Percentiles rank a stretch among this genome's conserved stretches.
Conservation (phyloP, 306 rosid species). For the Cajanus cajan region DNA sequence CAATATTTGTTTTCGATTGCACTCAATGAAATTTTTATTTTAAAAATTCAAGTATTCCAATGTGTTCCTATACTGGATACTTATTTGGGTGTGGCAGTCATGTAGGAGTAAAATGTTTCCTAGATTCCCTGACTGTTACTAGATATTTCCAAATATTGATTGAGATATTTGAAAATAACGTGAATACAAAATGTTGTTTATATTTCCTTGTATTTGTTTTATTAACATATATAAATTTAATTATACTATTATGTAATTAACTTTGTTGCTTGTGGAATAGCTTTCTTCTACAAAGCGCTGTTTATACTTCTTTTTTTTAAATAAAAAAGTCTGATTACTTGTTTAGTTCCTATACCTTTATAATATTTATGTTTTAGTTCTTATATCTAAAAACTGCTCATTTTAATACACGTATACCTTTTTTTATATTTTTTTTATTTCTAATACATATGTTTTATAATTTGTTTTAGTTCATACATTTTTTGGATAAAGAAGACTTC, state of each 20-base stretch:
- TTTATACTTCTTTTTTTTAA: background rate
- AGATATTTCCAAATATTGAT: background rate
- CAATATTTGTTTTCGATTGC: background rate
- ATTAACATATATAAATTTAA: background rate
- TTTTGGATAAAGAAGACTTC: too few species aligned
- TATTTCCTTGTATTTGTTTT: background rate
- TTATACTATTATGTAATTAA: background rate
- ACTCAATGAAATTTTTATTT: background rate
- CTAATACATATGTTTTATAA: too few species aligned
- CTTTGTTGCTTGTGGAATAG: background rate
- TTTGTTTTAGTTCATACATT: too few species aligned
- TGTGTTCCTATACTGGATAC: background rate
- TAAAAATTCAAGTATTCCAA: too few species aligned
- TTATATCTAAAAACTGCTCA: too few species aligned
- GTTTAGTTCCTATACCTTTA: too few species aligned
- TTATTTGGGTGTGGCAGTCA: background rate
- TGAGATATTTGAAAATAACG: constrained; percentile 1
- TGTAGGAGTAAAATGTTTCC: background rate
- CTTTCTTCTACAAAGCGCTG: background rate
- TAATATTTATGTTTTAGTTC: too few species aligned
- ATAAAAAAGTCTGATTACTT: too few species aligned
- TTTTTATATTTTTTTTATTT: too few species aligned
- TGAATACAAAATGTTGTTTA: background rate
- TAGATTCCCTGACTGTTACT: background rate
- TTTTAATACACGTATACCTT: too few species aligned